Evolutionary conservation across 495 filamentous ascomycete species (phyloP).

Genomic region (Sabuloglossum arenarium): DNA sequence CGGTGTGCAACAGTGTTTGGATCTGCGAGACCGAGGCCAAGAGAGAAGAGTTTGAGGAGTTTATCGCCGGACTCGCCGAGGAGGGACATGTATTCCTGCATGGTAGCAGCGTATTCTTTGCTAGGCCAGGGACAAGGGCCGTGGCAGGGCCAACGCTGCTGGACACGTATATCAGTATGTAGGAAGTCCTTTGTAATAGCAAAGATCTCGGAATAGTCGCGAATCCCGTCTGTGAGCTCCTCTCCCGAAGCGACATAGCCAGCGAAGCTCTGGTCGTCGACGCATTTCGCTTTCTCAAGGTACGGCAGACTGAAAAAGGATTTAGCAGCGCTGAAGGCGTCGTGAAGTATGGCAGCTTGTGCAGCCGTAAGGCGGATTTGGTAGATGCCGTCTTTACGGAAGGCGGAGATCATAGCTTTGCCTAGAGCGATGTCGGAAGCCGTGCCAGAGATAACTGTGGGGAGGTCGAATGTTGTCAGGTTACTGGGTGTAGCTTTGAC

Average conservation of each 20-base stretch:
- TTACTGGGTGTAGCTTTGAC: conserved; percentile 15
- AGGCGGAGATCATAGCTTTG: conserved; percentile 18
- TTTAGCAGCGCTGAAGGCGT: conserved; percentile 15
- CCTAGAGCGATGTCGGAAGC: conserved; percentile 13
- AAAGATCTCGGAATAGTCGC: conserved; percentile 27
- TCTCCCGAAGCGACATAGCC: conserved; percentile 29
- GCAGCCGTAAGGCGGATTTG: conserved; percentile 17
- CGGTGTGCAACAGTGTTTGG: too few relatives aligned
- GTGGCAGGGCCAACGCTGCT: conserved; percentile 22
- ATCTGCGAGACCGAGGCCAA: background rate
- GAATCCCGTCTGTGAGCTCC: conserved; percentile 23
- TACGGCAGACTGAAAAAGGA: conserved; percentile 18
- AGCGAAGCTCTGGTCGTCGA: conserved; percentile 23
- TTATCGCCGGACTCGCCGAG: too few relatives aligned
- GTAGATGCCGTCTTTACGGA: conserved; percentile 22
- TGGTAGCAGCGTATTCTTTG: background rate
- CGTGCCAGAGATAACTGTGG: conserved; percentile 12
- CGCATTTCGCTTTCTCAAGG: conserved; percentile 18
- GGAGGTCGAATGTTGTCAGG: conserved; percentile 19
- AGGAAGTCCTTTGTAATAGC: conserved; percentile 24
- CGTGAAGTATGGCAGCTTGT: conserved; percentile 11
- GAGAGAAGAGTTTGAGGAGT: background rate
- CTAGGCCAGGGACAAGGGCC: conserved; percentile 25
- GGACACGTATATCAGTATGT: conserved; percentile 15
- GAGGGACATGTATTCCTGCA: background rate